phyloP scores from a whole-genome alignment of 2,329 filamentous ascomycete genomes.

The Cladosporium phlei region DNA sequence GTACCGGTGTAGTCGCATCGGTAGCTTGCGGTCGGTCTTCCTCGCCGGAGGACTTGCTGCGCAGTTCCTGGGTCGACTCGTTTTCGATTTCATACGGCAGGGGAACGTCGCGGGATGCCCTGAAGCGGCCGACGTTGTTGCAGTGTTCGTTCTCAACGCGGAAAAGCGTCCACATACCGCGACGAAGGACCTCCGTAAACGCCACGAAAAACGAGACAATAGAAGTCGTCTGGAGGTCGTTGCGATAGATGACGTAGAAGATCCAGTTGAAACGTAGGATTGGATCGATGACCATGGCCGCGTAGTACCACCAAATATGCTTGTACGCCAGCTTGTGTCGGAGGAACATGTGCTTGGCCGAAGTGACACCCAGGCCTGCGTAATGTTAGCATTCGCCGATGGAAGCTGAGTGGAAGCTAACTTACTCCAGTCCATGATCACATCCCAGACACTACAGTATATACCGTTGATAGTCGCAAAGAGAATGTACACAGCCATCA shows the following conservation, averaged over 20 bases:
- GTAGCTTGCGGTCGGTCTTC: not conserved
- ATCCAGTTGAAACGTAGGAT: slow-evolving; percentile 91
- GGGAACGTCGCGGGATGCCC: slow-evolving; percentile 80
- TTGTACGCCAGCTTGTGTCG: slow-evolving; percentile 71
- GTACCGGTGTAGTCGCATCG: not conserved
- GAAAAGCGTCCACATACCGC: slow-evolving; percentile 87
- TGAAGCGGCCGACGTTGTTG: slow-evolving; percentile 82
- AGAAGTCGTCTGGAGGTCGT: slow-evolving; percentile 76
- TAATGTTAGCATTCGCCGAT: not conserved
- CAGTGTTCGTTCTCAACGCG: slow-evolving; percentile 98
- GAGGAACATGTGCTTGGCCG: slow-evolving; percentile 55
- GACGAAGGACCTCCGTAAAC: slow-evolving; percentile 72
- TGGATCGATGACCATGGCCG: slow-evolving; percentile 75
- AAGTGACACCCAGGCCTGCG: slow-evolving; percentile 63
- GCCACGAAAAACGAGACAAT: slow-evolving; percentile 74
- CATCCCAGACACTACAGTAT: slow-evolving; percentile 86
- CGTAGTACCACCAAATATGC: slow-evolving; percentile 75
- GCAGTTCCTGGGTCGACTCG: slow-evolving; percentile 1
- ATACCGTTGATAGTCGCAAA: slow-evolving; percentile 77
- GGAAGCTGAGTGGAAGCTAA: not conserved
- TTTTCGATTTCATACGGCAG: slow-evolving; percentile 64
- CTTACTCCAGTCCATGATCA: slow-evolving; percentile 84
- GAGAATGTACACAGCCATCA: slow-evolving; percentile 68
- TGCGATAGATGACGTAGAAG: slow-evolving; percentile 79
- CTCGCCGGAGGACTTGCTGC: slow-evolving; percentile 1